Base-by-base conservation (phyloP, 2,329 filamentous ascomycete genomes). In the Parastagonospora nodorum region DNA sequence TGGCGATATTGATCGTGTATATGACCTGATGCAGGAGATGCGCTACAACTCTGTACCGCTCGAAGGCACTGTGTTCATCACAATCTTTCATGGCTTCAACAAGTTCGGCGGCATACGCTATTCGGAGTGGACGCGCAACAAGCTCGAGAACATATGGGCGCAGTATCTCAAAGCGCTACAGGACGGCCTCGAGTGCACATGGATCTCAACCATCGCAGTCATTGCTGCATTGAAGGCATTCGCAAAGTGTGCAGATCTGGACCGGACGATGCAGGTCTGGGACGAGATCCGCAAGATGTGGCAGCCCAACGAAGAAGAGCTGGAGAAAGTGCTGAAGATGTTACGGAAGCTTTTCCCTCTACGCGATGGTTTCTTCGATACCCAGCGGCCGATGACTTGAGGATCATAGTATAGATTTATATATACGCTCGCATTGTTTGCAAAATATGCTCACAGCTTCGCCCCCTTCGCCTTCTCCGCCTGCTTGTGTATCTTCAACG, bases 81-180 rank as follows among this genome's bases (percentile, higher is more conserved):
- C 88, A 7, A 78, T 97, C 3, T 89, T 97, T 75, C 88, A 90
- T 63, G 92, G 89, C 0, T 99, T 97, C 67, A 80, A 82, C 29
- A 72, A 77, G 2, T 87, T 96, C 66, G 93, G 92, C 9, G 86
- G 85, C 24, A 73, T 81, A 14, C 75, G 78, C 19, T 78, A 86
- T 56, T 86, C 86, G 0, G 80, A 84, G 10, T 99, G 94, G 93
- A 90, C 84, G 27, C 77, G 79, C 28, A 74, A 82, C 57, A 82
- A 85, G n/a, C 81, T 97, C 2, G 81, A 87, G 45, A 57, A 57
- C 14, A 38, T 65, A 5, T 73, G 67, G 68, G 39, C n/a, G 0
- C 55, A 70, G 36, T 72, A 66, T 36, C 44, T 73, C 1, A 41
- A 56, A 12, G 57, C 60, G 12, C 56, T 68, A 0, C 14, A 57